phyloP scores from a whole-genome alignment of 495 filamentous ascomycete genomes.

The Penicillium cinerascens region DNA sequence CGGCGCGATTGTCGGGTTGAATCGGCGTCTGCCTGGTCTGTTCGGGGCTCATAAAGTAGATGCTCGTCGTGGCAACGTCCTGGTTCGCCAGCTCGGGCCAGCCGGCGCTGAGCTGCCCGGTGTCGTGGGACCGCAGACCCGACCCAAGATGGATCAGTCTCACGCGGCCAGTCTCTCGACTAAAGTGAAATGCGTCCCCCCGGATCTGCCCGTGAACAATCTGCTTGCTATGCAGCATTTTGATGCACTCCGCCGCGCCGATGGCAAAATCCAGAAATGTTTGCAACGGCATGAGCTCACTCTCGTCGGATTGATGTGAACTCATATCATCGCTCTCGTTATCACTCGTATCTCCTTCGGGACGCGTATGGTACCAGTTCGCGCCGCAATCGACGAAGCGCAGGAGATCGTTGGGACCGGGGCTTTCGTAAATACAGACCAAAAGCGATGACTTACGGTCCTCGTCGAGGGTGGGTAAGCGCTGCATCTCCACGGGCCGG shows the following conservation, averaged over 20 bases:
- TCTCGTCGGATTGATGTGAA: not conserved
- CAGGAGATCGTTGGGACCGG: conserved; percentile 3
- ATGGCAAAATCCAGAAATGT: conserved; percentile 72
- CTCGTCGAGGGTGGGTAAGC: not conserved
- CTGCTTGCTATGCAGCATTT: conserved; percentile 66
- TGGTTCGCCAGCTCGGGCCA: no score
- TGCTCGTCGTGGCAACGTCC: no score
- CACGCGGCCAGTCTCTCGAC: conserved; percentile 55
- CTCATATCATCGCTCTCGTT: not conserved
- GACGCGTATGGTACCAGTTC: conserved; percentile 1
- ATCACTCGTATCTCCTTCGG: not conserved
- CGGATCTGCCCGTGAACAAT: conserved; percentile 72
- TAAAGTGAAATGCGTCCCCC: conserved; percentile 71
- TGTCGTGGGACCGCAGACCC: conserved; percentile 56
- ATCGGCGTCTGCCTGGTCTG: conserved; percentile 72
- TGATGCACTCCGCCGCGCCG: conserved; percentile 65
- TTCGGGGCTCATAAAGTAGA: conserved; percentile 43
- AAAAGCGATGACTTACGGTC: not conserved
- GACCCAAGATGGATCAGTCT: conserved; percentile 70
- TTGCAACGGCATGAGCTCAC: conserved; percentile 39
- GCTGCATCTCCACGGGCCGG: conserved; percentile 6
- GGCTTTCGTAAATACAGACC: conserved; percentile 2
- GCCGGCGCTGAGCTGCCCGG: no score
- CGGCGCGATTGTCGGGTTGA: conserved; percentile 71
- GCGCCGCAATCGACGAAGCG: conserved; percentile 5